Evolutionary conservation across 257 asterid species (phyloP).

Genomic region (Penstemon barbatus): DNA sequence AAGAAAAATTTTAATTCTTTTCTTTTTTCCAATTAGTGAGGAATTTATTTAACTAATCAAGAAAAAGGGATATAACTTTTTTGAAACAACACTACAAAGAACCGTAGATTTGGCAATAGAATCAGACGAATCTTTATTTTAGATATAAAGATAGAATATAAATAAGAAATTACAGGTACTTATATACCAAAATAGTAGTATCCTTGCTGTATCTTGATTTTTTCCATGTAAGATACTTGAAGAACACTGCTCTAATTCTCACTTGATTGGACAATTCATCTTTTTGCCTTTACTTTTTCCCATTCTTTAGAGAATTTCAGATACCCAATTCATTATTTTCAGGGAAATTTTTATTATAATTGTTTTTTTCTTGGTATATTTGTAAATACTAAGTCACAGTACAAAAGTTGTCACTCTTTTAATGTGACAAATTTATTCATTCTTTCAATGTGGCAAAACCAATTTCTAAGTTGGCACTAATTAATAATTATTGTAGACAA

Average conservation of each 20-base stretch:
- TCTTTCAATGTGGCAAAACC: too few relatives aligned
- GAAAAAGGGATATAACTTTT: slow-evolving; percentile 15
- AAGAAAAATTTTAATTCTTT: too few relatives aligned
- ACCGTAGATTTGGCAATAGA: slow-evolving; percentile 10
- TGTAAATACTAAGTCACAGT: background rate
- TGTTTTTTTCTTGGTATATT: background rate
- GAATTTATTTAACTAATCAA: background rate
- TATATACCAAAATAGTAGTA: too few relatives aligned
- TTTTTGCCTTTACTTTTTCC: slow-evolving; percentile 2
- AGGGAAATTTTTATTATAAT: background rate
- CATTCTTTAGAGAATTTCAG: slow-evolving; percentile 11
- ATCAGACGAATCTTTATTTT: slow-evolving; percentile 16
- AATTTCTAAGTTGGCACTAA: too few relatives aligned
- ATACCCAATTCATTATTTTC: background rate
- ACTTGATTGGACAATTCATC: background rate
- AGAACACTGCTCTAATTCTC: slow-evolving; percentile 17
- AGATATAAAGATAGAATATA: background rate
- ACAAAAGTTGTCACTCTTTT: too few relatives aligned
- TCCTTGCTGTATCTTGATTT: slow-evolving; percentile 5
- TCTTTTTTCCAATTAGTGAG: background rate
- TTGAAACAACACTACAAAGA: slow-evolving; percentile 14
- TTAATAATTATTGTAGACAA: too few relatives aligned
- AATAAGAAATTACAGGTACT: background rate
- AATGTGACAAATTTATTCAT: too few relatives aligned
- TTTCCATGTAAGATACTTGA: slow-evolving; percentile 18